Percentiles rank a stretch among this genome's conserved stretches.
Evolutionary conservation across 345 rosid species (phyloP).

Genomic region (Eucalyptus cloeziana): DNA sequence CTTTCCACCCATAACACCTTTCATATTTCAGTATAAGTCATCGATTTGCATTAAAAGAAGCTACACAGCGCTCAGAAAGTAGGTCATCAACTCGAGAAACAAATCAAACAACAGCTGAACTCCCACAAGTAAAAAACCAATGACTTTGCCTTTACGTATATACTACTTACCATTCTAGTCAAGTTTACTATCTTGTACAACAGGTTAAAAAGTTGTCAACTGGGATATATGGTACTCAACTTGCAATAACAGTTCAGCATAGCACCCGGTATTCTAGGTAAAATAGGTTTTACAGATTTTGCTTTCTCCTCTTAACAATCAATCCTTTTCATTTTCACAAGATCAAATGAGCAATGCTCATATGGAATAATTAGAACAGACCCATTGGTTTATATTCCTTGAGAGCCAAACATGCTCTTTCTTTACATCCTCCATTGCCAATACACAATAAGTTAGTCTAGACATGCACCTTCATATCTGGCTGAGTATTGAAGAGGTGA

Average conservation of each 20-base stretch:
- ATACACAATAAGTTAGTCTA: background rate
- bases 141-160: background rate
- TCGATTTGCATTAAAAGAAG: background rate
- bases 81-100: background rate
- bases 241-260: background rate
- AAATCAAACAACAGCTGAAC: background rate
- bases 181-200: background rate
- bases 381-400: background rate
- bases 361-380: background rate
- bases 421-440: background rate
- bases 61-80: background rate
- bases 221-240: background rate
- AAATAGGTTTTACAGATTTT: background rate
- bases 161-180: background rate
- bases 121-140: background rate
- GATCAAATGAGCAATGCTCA: background rate
- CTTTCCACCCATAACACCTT: background rate
- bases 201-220: background rate
- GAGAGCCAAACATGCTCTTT: background rate
- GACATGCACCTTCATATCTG: slow-evolving; percentile 78
- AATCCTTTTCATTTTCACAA: background rate
- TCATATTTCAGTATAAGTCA: background rate
- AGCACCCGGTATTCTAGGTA: background rate
- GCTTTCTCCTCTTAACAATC: background rate
- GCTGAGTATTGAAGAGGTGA: slow-evolving; percentile 83